These are phyloP conservation scores for Fraxinus greggii DNA, from an alignment of 305 asterid species.

Conservation along the genomic window DNA sequence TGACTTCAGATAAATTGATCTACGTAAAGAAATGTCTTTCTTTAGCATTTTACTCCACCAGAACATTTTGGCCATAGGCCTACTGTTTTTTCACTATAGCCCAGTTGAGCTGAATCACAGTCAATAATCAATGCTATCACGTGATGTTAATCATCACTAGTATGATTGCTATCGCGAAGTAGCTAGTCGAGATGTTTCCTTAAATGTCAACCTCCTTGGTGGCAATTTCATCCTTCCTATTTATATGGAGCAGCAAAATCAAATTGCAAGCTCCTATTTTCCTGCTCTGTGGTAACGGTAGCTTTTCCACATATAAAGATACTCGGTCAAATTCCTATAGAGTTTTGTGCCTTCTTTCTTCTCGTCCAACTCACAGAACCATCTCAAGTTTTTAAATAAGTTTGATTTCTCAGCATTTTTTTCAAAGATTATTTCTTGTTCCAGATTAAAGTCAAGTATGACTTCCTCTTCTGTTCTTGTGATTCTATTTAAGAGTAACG, in stretches of 20 bases:
- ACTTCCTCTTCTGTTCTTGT: neutral
- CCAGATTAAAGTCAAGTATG: neutral
- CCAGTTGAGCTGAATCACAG: neutral
- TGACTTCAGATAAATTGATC: neutral
- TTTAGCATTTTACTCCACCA: neutral
- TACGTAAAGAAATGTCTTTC: neutral
- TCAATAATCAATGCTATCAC: neutral
- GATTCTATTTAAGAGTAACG: neutral
- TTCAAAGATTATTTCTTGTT: neutral
- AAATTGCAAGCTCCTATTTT: neutral
- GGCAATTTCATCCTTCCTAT: neutral
- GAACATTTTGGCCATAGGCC: neutral
- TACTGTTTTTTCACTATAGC: neutral
- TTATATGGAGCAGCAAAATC: neutral
- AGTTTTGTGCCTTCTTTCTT: neutral
- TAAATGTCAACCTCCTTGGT: neutral
- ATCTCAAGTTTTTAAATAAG: neutral
- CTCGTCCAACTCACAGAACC: neutral
- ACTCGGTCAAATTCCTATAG: neutral
- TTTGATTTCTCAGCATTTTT: neutral
- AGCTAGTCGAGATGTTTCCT: neutral
- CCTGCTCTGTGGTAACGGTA: neutral
- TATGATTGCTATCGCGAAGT: neutral
- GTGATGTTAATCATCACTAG: neutral
- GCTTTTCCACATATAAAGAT: neutral